These are phyloP conservation scores for Rehmannia glutinosa DNA, from an alignment of 257 asterid genomes.

Conservation along the genomic window DNA sequence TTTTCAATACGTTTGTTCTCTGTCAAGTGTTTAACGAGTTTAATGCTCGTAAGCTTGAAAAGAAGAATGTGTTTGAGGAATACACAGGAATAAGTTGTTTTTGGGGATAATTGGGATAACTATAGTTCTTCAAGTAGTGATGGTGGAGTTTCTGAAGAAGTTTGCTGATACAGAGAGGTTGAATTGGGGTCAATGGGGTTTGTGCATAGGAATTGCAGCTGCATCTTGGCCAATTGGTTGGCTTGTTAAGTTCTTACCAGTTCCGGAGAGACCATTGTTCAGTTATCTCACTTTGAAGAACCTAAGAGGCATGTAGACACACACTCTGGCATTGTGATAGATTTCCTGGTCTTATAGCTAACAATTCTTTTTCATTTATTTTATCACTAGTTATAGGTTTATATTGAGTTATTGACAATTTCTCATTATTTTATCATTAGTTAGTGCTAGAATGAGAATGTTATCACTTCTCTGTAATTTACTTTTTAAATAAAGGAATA, in stretches of 20 bases:
- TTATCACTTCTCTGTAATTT: no score
- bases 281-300: conserved; percentile 12
- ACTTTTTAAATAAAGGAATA: no score
- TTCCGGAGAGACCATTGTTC: conserved; percentile 27
- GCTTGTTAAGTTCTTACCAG: conserved; percentile 39
- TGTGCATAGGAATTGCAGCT: conserved; percentile 45
- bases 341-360: no score
- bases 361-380: no score
- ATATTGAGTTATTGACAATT: no score
- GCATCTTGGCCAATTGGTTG: conserved; percentile 41
- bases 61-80: conserved; percentile 57
- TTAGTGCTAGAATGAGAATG: no score
- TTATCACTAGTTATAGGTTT: no score
- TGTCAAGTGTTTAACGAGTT: conserved; percentile 65
- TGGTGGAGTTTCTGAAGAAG: conserved; percentile 62
- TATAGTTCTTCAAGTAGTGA: conserved; percentile 44
- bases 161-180: conserved; percentile 61
- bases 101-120: conserved; percentile 54
- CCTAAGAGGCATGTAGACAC: background rate
- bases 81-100: conserved; percentile 45
- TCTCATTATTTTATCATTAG: no score
- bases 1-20: conserved; percentile 53
- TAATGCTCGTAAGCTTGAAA: conserved; percentile 54
- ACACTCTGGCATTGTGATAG: no score
- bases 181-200: conserved; percentile 58